Base-by-base conservation (phyloP, 495 filamentous ascomycete species). In the Penicillium verhagenii region DNA sequence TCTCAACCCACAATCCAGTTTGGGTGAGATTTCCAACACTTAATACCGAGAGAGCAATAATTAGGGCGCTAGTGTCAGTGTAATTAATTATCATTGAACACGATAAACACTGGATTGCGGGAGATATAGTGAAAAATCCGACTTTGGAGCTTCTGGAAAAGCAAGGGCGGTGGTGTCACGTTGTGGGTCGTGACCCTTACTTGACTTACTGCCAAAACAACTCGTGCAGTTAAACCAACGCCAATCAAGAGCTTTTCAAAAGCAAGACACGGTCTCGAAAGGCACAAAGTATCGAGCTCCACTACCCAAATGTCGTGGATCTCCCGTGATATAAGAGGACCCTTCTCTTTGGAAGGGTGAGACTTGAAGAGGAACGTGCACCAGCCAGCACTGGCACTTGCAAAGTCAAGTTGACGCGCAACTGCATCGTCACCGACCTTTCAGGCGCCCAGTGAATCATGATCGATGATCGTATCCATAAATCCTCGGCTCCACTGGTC, bases 221-320 rank as follows among this genome's bases (percentile, higher is more conserved):
- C 52, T 47, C 52, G 50, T 54, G 52, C 50, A 43, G 44, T 20
- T 25, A 42, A 40, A 46, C 51, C 39, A 53, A 26, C 50, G 7
- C 39, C 35, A 51, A 40, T 40, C 16, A 45, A 23, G 39, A 53
- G 20, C 13, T 13, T 29, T 18, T 26, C n/a, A 31, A n/a, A n/a
- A 31, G 25, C 40, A 21, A 53, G 52, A 54, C 52, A 54, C 1
- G 13, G 50, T 53, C 43, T 53, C 50, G 43, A 16, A 18, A 31
- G 13, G n/a, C n/a, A 25, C 6, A n/a, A 28, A 45, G 3, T 6
- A 1, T 25, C 6, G 21, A 25, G 7, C 23, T 45, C 13, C 42
- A 25, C 21, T 24, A 16, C n/a, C n/a, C n/a, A n/a, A n/a, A n/a
- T n/a, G n/a, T n/a, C 19, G 37, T 14, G 38, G 38, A 42, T 42